Conservation (phyloP, 257 asterid species). For the Penstemon davidsonii region DNA sequence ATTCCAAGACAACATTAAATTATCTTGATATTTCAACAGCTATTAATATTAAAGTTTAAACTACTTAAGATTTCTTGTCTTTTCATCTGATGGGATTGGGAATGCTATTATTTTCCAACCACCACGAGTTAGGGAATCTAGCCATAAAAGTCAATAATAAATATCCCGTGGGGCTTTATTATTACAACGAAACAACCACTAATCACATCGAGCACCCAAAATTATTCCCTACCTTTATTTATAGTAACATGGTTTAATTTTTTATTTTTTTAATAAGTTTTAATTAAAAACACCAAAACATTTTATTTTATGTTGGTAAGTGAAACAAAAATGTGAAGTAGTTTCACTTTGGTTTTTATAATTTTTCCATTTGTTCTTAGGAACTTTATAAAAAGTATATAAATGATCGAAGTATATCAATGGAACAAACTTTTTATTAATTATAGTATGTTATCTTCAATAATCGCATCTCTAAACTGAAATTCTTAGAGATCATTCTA, state of each 20-base stretch:
- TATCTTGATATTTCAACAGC: conserved; percentile 11
- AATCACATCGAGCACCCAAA: conserved; percentile 61
- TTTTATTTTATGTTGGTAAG: neutral
- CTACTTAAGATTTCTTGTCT: conserved; percentile 29
- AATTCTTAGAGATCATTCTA: too few species aligned
- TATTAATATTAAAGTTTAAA: neutral
- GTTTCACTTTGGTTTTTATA: too few species aligned
- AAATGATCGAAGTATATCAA: too few species aligned
- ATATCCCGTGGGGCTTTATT: conserved; percentile 22
- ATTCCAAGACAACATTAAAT: neutral
- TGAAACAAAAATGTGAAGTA: neutral
- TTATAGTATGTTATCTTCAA: too few species aligned
- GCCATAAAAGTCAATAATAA: conserved; percentile 44
- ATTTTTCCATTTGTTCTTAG: too few species aligned
- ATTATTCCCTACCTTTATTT: conserved; percentile 34
- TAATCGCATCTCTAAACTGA: too few species aligned
- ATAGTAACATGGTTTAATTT: conserved; percentile 20
- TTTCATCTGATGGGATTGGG: conserved; percentile 20
- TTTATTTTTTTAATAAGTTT: neutral
- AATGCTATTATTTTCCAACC: conserved; percentile 31
- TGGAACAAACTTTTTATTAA: too few species aligned
- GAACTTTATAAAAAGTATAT: too few species aligned
- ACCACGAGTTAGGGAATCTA: conserved; percentile 35
- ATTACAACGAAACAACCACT: conserved; percentile 41
- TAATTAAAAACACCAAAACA: too few species aligned